Evolutionary conservation across 352 stramenopile species (phyloP), one percentile per base, ranked within the genome.

Genomic region (Phytopythium cucurbitacearum): DNA sequence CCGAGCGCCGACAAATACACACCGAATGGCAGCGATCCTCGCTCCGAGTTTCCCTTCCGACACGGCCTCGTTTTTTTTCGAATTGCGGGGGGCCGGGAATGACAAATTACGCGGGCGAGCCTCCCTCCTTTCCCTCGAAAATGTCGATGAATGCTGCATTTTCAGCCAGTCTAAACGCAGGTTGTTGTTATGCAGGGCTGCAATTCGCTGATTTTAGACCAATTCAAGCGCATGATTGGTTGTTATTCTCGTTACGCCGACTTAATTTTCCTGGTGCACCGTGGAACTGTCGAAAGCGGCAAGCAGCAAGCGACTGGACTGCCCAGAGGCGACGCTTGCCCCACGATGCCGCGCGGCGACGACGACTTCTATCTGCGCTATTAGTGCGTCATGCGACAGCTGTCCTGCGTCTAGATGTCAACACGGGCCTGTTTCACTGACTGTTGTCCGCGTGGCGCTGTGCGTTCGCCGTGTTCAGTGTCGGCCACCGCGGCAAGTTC

Each of bases 401-500:
- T 12, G 28, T 46, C 21, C 4, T 57, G 49, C 37, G 33, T 51
- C 5, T 40, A 4, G 33, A 5, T 44, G 10, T 15, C 51, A 15
- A 36, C 21, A 8, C 11, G 34, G 9, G 42, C 40, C 38, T 3
- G 3, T 37, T 38, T 32, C 16, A 21, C 49, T 55, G 21, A 39
- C 15, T 51, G 15, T 12, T 16, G 52, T 13, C 34, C 9, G 41
- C 32, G 4, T 48, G 11, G 16, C 46, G 32, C 10, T 45, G 9
- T 51, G 13, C 36, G 2, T 41, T 53, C 50, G 55, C 38, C 50
- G 3, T 42, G 15, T 53, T 34, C 41, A 97, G 88, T 65, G 93
- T 98, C 21, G 96, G 96, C 7, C 96, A 99, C 66, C 87, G 94
- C 53, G 95, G 95, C 51, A 96, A 98, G 68, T 98, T 98, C 69